phyloP scores from a whole-genome alignment of 139 green algal species.

The Zygnema circumcarinatum region DNA sequence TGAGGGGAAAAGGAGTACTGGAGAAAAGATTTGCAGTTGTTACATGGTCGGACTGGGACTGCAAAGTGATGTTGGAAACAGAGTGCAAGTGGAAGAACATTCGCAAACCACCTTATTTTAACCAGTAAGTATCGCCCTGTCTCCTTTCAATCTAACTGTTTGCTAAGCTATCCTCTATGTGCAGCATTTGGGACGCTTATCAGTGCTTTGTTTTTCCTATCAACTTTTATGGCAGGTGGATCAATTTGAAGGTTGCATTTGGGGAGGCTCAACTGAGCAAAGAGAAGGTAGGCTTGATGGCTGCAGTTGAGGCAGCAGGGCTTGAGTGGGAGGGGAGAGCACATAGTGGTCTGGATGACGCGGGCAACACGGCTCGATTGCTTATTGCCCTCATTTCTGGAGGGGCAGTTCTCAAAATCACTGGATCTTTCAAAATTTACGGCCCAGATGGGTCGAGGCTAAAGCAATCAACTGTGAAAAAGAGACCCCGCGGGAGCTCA shows the following conservation, averaged over 20 bases:
- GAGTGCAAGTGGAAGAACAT: slow-evolving; percentile 74
- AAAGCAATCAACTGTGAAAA: neutral
- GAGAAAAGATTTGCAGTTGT: slow-evolving; percentile 62
- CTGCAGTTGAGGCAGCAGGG: slow-evolving; percentile 52
- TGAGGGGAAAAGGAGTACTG: slow-evolving; percentile 60
- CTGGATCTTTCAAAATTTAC: slow-evolving; percentile 46
- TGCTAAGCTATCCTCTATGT: slow-evolving; percentile 12
- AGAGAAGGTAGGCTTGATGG: slow-evolving; percentile 29
- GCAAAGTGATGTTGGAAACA: slow-evolving; percentile 66
- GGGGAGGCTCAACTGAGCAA: neutral
- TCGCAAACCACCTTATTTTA: slow-evolving; percentile 68
- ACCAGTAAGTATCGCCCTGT: slow-evolving; percentile 63
- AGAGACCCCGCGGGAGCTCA: neutral
- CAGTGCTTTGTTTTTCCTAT: too few species aligned
- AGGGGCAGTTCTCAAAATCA: slow-evolving; percentile 63
- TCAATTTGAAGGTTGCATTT: slow-evolving; percentile 69
- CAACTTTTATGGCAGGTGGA: slow-evolving; percentile 21
- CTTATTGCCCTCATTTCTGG: slow-evolving; percentile 58
- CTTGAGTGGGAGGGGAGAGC: slow-evolving; percentile 64
- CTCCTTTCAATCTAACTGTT: too few species aligned
- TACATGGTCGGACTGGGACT: slow-evolving; percentile 77
- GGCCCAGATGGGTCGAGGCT: neutral
- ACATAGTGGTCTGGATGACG: slow-evolving; percentile 72
- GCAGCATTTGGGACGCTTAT: neutral
- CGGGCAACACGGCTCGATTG: slow-evolving; percentile 68